Percentiles rank a stretch among this genome's conserved stretches.
Evolutionary conservation across 2,329 filamentous ascomycete genomes (phyloP).

Genomic region (Magnaporthiopsis rhizophila): DNA sequence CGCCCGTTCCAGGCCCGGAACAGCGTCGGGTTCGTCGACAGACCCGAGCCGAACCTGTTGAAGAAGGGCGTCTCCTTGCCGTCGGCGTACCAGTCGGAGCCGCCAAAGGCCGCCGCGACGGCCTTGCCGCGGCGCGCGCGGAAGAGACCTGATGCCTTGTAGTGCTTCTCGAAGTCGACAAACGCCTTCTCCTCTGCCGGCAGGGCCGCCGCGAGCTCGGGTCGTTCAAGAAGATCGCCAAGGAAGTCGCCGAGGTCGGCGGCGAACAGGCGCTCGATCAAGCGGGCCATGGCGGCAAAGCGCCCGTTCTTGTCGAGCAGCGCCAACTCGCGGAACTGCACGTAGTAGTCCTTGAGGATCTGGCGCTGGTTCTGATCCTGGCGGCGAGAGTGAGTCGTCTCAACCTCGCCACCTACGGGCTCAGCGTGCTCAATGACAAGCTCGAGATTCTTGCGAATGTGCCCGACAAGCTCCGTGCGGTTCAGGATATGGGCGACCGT

Average conservation of each 20-base stretch:
- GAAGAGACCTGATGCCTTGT: not conserved
- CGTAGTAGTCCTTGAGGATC: constrained; percentile 2
- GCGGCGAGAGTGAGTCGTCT: constrained; percentile 10
- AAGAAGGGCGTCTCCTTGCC: constrained; percentile 5
- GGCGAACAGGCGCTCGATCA: constrained; percentile 1
- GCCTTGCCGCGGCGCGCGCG: constrained; percentile 4
- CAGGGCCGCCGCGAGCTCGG: not conserved
- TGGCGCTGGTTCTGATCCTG: constrained; percentile 5
- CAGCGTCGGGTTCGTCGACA: constrained; percentile 5
- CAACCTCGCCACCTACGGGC: constrained; percentile 15
- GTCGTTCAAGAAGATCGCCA: not conserved
- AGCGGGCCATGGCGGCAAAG: constrained; percentile 1
- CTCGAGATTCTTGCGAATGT: constrained; percentile 5
- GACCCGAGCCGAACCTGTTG: constrained; percentile 3
- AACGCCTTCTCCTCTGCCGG: constrained; percentile 1
- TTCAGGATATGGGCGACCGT: not conserved
- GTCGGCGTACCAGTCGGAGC: constrained; percentile 3
- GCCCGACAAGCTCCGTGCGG: not conserved
- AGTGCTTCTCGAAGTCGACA: constrained; percentile 6
- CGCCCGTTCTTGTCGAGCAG: constrained; percentile 5
- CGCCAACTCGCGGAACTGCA: constrained; percentile 4
- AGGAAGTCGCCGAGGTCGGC: constrained; percentile 2
- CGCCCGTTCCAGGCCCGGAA: constrained; percentile 5
- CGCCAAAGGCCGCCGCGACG: not conserved
- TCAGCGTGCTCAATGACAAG: constrained; percentile 13